Evolutionary conservation across 495 filamentous ascomycete species (phyloP), one percentile per base, ranked within the genome.

Genomic region (Lepidopterella palustris): DNA sequence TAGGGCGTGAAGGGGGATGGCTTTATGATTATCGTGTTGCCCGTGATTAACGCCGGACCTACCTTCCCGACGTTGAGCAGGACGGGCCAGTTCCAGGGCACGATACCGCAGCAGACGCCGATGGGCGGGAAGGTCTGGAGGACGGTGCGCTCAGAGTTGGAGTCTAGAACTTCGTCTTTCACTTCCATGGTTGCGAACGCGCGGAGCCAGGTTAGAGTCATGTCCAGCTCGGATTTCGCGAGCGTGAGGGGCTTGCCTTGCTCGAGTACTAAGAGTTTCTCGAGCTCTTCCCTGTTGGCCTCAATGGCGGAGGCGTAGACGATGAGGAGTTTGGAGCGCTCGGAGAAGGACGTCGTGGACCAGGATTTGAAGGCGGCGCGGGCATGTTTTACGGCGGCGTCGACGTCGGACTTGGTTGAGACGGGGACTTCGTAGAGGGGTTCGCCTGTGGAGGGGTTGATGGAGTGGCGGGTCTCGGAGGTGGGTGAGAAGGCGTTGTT

Each of bases 1-100:
- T 87, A 86, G 0, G 84, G 84, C 0, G 84, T 84, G 67, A 79
- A 85, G 0, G 84, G 80, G 0, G 82, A 77, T 25, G 77, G 76
- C 62, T 84, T 83, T 60, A 82, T 74, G 67, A 83, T 81, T 28
- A 82, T 71, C 51, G 73, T 71, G 70, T 82, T 82, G 25, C 81
- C 81, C 0, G 81, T 81, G 4, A 79, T 63, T 0, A 84, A 71
- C 13, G 80, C 73, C 0, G 79, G 76, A 0, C 73, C 76, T 15
- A 83, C 18, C 11, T 49, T 50, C 18, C 47, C 47, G 13, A 13
- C 15, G 5, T 13, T 45, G 4, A 59, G 28, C 1, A 59, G 23
- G 1, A 59, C 56, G 4, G 56, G 56, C 56, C 47, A 59, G 28
- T 59, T 50, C 18, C 47, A 50, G 5, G 47, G 47, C 47, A 50